Conservation (phyloP, 1,284 basidiomycete species). For the Caloboletus firmus region DNA sequence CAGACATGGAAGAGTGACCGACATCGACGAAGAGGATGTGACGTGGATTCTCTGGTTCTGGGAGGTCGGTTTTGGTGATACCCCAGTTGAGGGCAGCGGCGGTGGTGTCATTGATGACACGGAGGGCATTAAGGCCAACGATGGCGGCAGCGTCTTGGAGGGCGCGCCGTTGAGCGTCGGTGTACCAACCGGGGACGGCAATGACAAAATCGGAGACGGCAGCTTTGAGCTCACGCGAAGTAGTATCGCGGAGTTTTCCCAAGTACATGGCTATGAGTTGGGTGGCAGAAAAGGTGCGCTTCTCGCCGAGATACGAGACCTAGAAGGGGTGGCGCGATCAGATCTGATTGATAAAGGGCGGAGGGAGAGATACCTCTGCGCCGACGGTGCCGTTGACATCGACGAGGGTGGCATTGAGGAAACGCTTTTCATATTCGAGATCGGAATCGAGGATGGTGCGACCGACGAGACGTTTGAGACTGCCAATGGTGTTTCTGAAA, state of each 20-base stretch:
- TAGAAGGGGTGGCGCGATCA: constrained; percentile 34
- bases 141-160: constrained; percentile 86
- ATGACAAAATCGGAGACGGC: constrained; percentile 89
- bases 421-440: constrained; percentile 85
- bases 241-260: constrained; percentile 84
- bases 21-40: constrained; percentile 92
- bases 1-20: constrained; percentile 87
- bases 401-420: constrained; percentile 80
- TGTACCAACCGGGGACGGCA: constrained; percentile 93
- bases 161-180: constrained; percentile 86
- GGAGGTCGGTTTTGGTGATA: constrained; percentile 94
- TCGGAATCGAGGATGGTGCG: constrained; percentile 76
- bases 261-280: constrained; percentile 88
- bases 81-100: constrained; percentile 93
- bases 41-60: constrained; percentile 75
- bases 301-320: constrained; percentile 88
- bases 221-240: constrained; percentile 79
- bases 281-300: constrained; percentile 74
- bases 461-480: constrained; percentile 85
- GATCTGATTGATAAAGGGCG: constrained; percentile 12
- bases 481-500: constrained; percentile 93
- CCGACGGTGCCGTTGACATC: constrained; percentile 83
- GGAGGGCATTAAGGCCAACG: constrained; percentile 84
- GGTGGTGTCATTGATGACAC: constrained; percentile 93
- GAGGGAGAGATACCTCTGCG: constrained; percentile 60